Conservation (phyloP, 1,139 yeast species). For the Saccharomyces hybrid region DNA sequence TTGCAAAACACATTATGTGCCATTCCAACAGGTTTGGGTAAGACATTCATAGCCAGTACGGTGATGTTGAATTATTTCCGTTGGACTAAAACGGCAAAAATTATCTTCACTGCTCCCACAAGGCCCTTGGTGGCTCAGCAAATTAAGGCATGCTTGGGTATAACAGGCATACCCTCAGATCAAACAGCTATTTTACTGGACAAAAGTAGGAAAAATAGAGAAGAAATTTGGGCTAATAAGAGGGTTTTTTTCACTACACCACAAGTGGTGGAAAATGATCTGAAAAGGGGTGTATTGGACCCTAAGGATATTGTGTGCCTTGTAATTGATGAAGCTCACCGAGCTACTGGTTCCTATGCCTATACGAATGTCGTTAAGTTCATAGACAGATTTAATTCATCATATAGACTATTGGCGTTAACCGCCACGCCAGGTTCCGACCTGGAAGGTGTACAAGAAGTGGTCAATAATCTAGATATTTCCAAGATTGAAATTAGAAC, state of each 20-base stretch:
- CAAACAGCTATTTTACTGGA: constrained; percentile 81
- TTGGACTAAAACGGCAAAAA: constrained; percentile 74
- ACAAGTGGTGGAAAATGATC: constrained; percentile 88
- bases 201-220: constrained; percentile 55
- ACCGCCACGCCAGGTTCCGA: constrained; percentile 95
- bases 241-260: constrained; percentile 92
- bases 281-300: constrained; percentile 62
- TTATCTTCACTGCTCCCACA: constrained; percentile 94
- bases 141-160: constrained; percentile 83
- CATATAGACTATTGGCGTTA: constrained; percentile 71
- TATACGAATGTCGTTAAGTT: constrained; percentile 74
- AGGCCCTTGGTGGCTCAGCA: constrained; percentile 97
- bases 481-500: constrained; percentile 80
- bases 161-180: constrained; percentile 70
- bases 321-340: constrained; percentile 92
- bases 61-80: constrained; percentile 84
- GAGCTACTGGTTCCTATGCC: constrained; percentile 85
- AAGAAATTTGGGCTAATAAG: constrained; percentile 64
- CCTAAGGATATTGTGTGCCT: constrained; percentile 69
- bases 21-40: constrained; percentile 94
- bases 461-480: constrained; percentile 63
- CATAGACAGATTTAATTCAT: constrained; percentile 52
- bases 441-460: constrained; percentile 80
- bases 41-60: constrained; percentile 90
- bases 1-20: constrained; percentile 76